Base-by-base conservation (phyloP, 805 yeast genomes). In the Saturnispora sekii region DNA sequence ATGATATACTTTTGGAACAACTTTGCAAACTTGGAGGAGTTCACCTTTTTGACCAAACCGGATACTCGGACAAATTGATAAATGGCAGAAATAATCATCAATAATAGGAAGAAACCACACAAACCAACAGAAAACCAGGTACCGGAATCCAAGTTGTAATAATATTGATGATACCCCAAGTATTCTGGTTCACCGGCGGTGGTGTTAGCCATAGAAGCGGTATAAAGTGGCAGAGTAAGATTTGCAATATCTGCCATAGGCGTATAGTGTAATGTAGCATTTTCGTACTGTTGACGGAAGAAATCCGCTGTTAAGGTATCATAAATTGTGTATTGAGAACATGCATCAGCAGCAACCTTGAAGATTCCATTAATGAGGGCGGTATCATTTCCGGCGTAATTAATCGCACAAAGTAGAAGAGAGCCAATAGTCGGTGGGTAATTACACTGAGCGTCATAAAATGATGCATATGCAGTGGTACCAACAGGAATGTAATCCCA, bases 61-160 rank as follows among this genome's bases (percentile, higher is more conserved):
- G 52, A 44, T 12, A 47, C 58, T 26, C 46, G 56, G 55, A 53
- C 66, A 53, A 37, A 65, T 44, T 67, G 67, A 52, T 50, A 50
- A 4, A 56, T n/a, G 11, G 65, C 62, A 18, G 67, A 63, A 14
- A 67, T 32, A 0, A 68, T n/a, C 51, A 72, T 54, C 0, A 71
- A 60, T 2, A 63, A 14, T n/a, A 60, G 59, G 64, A 73, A 73
- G 52, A 62, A 72, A 8, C 59, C 55, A 42, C 64, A 49, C 30
- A 71, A 52, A 4, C 61, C 62, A 38, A 59, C 64, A 4, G 70
- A 67, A 54, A 60, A 62, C 52, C 51, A 56, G 1, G 59, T 53
- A 32, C 60, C 51, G 34, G 48, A 58, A 43, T 63, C 67, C 21
- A 18, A 18, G 21, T 18, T 18, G 21, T 18, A 18, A 5, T 18